Base-by-base conservation (phyloP, 352 stramenopile genomes). In the Phytopythium mirpurense region DNA sequence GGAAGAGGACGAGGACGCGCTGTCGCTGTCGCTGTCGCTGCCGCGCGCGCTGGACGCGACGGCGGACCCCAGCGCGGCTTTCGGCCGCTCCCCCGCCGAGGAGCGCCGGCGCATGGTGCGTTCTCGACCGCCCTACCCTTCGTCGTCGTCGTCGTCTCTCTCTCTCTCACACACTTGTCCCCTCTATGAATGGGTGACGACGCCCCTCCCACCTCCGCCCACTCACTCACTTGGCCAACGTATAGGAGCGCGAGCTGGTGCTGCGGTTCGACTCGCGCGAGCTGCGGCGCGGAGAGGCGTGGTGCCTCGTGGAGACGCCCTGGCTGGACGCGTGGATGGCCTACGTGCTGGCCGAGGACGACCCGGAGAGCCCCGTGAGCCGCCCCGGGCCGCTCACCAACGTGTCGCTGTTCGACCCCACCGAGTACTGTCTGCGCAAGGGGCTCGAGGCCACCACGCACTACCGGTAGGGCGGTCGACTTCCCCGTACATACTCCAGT, bases 321-420 rank as follows among this genome's bases (percentile, higher is more conserved):
- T 93, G 82, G 82, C 67, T 93, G 27, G 78, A 90, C 56, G 72
- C 73, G 32, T 93, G 82, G 82, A 89, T 90, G 79, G 67, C 65
- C 32, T 93, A 84, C 67, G 73, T 90, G 18, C 51, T 90, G 45
- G 80, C 71, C 49, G 79, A 89, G 51, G 60, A 77, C 48, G 74
- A 87, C 62, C 65, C 74, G 23, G 73, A 71, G 26, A 73, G 68
- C 29, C 60, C 75, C 4, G 55, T 81, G 6, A 48, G 65, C 49
- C 71, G 75, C 47, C 79, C 79, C 0, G 82, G 82, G 1, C 72
- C 79, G 36, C 53, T 93, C 16, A 85, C 67, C 31, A 90, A 93
- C 65, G 75, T 83, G 52, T 64, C 78, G 45, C 72, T 93, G 2
- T 90, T 90, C 44, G 75, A 90, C 48, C 68, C 68, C n/a, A 67